Conservation (phyloP, 345 rosid species). For the Xanthoceras sorbifolium region DNA sequence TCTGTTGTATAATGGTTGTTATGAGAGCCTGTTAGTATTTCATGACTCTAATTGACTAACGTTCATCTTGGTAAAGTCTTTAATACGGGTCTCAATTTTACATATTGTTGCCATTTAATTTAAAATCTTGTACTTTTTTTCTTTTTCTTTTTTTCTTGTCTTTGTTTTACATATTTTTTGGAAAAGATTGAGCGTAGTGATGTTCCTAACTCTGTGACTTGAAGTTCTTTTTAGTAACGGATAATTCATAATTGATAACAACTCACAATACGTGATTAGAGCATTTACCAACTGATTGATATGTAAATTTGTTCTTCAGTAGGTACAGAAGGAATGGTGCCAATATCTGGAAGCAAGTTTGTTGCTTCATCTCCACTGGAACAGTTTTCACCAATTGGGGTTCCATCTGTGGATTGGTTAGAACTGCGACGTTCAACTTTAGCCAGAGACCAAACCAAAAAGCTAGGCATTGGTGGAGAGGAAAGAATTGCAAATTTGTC, state of each 20-base stretch:
- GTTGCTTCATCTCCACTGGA: slow-evolving; percentile 42
- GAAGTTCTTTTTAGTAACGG: background rate
- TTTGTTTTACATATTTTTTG: background rate
- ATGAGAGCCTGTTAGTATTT: background rate
- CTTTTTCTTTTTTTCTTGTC: background rate
- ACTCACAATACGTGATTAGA: background rate
- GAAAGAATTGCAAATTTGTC: slow-evolving; percentile 42
- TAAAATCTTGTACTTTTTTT: background rate
- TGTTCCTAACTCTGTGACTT: background rate
- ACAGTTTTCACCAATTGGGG: slow-evolving; percentile 23
- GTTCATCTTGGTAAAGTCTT: background rate
- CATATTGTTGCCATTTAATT: background rate
- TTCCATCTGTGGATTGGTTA: slow-evolving; percentile 21
- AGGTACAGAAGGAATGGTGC: slow-evolving; percentile 30
- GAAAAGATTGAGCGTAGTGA: background rate
- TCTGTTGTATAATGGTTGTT: background rate
- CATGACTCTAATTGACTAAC: background rate
- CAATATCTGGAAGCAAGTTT: slow-evolving; percentile 30
- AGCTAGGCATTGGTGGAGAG: slow-evolving; percentile 32
- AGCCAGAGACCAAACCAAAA: slow-evolving; percentile 31
- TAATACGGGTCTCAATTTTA: background rate
- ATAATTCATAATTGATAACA: background rate
- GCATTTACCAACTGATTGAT: background rate
- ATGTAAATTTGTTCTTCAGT: slow-evolving; percentile 20
- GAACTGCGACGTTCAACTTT: slow-evolving; percentile 32